Base-by-base conservation (phyloP, 495 filamentous ascomycete genomes). In the Chaetomium tenue region DNA sequence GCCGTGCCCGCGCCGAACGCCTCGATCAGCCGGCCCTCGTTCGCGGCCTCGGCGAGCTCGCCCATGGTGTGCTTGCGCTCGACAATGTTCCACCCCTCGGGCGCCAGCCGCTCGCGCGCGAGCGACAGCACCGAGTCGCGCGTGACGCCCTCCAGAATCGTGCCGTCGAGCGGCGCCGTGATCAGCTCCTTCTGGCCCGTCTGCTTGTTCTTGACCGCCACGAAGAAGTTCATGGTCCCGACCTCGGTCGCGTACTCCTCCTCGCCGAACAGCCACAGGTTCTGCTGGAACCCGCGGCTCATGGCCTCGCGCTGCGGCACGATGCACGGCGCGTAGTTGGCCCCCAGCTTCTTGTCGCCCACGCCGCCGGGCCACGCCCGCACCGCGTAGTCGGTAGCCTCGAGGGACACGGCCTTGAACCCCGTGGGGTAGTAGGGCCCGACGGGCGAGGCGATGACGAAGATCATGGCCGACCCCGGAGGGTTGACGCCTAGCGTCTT, bases 341-440 rank as follows among this genome's bases (percentile, higher is more conserved):
- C 93, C 64, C 94, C 94, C 22, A 98, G 86, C 82, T 98, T 98
- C 86, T 92, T 94, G 79, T 96, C 90, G 69, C 94, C 94, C 11
- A 96, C 92, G 70, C 94, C 94, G 60, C 93, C 93, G 39, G 94
- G 94, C 94, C 94, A 98, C 58, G 94, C 94, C 60, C 94, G 93
- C 60, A 98, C 91, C 59, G 92, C 92, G 77, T 95, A 93, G 76
- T 92, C 86, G 20, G 93, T 95, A 11, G 94, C 93, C 78, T 97
- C 93, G 46, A 98, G 81, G 2, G 90, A 92, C 40, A 97, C 85
- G 55, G 95, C 94, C 79, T 96, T 96, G 87, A 98, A 98, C 47
- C 94, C 95, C 11, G 92, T 94, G 5, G 93, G 94, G 78, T 97
- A 98, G 83, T 98, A 97, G 7, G 95, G 95, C 0, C 95, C 95